A percentile compares a stretch with the other conserved stretches of the same genome.
Evolutionary conservation across 108 stramenopile genomes (phyloP).

Genomic region (Nitzschia inconspicua): DNA sequence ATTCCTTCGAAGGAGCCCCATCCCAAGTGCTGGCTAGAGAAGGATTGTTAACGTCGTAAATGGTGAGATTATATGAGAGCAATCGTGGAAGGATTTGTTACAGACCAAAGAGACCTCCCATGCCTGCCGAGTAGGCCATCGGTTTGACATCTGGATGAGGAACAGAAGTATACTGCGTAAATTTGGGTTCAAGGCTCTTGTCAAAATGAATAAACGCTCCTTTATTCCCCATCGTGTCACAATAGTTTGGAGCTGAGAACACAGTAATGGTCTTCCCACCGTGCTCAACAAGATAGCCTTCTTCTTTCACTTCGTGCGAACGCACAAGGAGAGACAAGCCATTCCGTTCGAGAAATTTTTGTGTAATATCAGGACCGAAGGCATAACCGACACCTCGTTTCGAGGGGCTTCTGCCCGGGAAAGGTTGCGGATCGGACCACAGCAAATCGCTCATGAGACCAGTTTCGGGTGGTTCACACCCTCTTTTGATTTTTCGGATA

Average conservation of each 20-base stretch:
- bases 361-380: constrained; percentile 97
- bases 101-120: constrained; percentile 71
- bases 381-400: constrained; percentile 97
- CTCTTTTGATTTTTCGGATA: constrained; percentile 78
- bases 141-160: constrained; percentile 96
- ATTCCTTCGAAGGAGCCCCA: too few relatives aligned
- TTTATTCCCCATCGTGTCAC: constrained; percentile 99
- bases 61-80: too few relatives aligned
- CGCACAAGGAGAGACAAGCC: constrained; percentile 84
- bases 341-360: constrained; percentile 82
- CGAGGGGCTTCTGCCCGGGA: constrained; percentile 85
- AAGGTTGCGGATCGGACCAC: constrained; percentile 98
- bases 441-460: constrained; percentile 97
- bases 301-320: constrained; percentile 97
- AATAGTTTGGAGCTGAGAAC: constrained; percentile 99
- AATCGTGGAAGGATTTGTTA: too few relatives aligned
- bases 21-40: too few relatives aligned
- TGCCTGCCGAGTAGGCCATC: constrained; percentile 97
- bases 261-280: constrained; percentile 98
- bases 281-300: constrained; percentile 99
- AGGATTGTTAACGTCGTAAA: too few relatives aligned
- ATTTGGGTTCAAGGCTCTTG: constrained; percentile 74
- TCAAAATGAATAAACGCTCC: constrained; percentile 96
- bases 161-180: constrained; percentile 85
- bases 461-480: constrained; percentile 88